Evolutionary conservation across 352 stramenopile genomes (phyloP).

Genomic region (Pythium apleroticum): DNA sequence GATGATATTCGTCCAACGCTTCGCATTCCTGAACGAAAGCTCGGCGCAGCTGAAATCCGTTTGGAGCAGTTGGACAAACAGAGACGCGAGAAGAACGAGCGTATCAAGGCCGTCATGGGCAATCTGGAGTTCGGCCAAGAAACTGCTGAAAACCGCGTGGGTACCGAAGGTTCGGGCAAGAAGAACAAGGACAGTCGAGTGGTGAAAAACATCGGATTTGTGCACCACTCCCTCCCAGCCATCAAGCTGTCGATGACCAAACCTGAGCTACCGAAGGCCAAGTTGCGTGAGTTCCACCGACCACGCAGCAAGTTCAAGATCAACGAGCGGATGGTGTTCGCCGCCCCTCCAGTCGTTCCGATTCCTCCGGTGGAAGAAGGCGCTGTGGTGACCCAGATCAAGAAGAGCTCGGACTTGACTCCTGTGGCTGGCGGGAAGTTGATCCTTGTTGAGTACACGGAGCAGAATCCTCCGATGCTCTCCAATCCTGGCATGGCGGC

Average conservation of each 20-base stretch:
- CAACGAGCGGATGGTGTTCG: conserved; percentile 66
- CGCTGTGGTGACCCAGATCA: conserved; percentile 83
- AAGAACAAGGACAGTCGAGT: conserved; percentile 84
- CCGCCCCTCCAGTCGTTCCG: conserved; percentile 37
- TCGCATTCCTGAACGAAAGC: conserved; percentile 78
- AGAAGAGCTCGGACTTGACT: conserved; percentile 84
- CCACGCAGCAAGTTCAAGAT: conserved; percentile 87
- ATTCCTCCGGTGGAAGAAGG: conserved; percentile 62
- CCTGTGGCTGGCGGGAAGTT: conserved; percentile 72
- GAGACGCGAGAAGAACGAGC: conserved; percentile 71
- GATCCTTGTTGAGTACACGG: conserved; percentile 84
- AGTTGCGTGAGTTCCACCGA: conserved; percentile 81
- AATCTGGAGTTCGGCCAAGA: conserved; percentile 81
- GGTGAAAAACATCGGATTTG: conserved; percentile 82
- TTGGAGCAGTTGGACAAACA: conserved; percentile 76
- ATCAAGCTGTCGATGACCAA: conserved; percentile 88
- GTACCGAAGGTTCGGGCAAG: conserved; percentile 68
- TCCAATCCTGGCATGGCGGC: conserved; percentile 82
- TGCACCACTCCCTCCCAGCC: conserved; percentile 83
- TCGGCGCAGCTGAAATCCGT: conserved; percentile 73
- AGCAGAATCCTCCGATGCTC: conserved; percentile 79
- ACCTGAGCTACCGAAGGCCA: conserved; percentile 77
- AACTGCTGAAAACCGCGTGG: conserved; percentile 59
- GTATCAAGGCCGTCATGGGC: conserved; percentile 79
- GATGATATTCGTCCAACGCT: conserved; percentile 80